Conservation (phyloP, 129 eudicot species). For the Mikania micrantha region DNA sequence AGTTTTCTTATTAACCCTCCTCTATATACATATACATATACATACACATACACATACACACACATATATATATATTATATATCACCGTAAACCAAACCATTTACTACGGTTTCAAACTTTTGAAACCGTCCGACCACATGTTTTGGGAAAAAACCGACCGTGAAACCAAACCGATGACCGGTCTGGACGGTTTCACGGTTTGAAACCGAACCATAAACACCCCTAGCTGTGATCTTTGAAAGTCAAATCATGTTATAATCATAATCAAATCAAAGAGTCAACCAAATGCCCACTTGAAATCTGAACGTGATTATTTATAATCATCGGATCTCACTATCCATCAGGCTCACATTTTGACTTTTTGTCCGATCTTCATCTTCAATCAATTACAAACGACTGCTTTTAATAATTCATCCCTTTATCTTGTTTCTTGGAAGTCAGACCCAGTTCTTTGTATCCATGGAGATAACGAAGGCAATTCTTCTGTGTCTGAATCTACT, state of each 20-base stretch:
- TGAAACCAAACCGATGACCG: too few relatives aligned
- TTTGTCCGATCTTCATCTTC: background rate
- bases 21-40: too few relatives aligned
- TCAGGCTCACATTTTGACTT: background rate
- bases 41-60: too few relatives aligned
- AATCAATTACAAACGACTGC: background rate
- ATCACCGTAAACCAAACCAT: too few relatives aligned
- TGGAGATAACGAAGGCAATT: background rate
- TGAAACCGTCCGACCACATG: too few relatives aligned
- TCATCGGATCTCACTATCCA: constrained; percentile 1
- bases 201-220: too few relatives aligned
- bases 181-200: too few relatives aligned
- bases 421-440: background rate
- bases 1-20: too few relatives aligned
- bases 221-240: too few relatives aligned
- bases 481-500: background rate
- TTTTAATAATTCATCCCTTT: background rate
- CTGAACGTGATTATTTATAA: background rate
- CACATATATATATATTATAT: too few relatives aligned
- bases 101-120: too few relatives aligned
- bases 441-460: background rate
- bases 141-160: too few relatives aligned
- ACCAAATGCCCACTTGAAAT: constrained; percentile 7
- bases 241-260: background rate
- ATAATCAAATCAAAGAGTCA: constrained; percentile 4